Base-by-base conservation (phyloP, 495 filamentous ascomycete species). In the Podospora conica region DNA sequence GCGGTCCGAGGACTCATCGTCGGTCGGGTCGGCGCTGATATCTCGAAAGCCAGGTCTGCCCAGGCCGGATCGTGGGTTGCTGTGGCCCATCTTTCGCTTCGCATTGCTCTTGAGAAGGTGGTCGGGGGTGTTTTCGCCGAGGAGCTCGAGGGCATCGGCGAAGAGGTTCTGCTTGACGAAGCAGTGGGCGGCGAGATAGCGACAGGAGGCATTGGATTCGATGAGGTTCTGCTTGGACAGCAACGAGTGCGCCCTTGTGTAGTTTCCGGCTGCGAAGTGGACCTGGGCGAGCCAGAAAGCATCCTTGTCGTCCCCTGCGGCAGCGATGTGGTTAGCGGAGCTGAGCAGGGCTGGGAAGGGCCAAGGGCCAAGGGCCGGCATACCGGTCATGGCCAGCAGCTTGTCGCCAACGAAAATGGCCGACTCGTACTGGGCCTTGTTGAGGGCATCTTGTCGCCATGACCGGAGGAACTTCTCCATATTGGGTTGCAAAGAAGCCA, bases 381-480 rank as follows among this genome's bases (percentile, higher is more conserved):
- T 79, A 98, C 95, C 89, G 33, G 94, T 97, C 71, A 98, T 83
- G 60, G 94, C 94, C 48, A 97, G 83, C 66, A 98, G 83, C 83
- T 99, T 98, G 82, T 99, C 95, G 23, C 91, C 94, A 70, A 98
- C 91, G 73, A 93, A 98, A 72, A 97, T 92, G 60, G 96, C 96
- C 10, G 95, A 87, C 58, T 97, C 94, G 77, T 96, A 91, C 72
- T 99, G 93, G 63, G 95, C 89, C 74, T 95, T 96, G 75, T 94
- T 91, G 67, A 94, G 77, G 65, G 93, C 92, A 81, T 97, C 91
- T 78, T 96, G 90, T 66, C 92, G 84, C 95, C 95, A 99, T 69
- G 88, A 88, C 66, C 92, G 88, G 60, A 99, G 85, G 70, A 92
- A 96, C 63, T 87, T 85, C 83, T 98, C 91, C 95, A 98, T 98